These are phyloP conservation scores for Escallonia herrerae DNA, from an alignment of 129 eudicot genomes.

Conservation along the genomic window DNA sequence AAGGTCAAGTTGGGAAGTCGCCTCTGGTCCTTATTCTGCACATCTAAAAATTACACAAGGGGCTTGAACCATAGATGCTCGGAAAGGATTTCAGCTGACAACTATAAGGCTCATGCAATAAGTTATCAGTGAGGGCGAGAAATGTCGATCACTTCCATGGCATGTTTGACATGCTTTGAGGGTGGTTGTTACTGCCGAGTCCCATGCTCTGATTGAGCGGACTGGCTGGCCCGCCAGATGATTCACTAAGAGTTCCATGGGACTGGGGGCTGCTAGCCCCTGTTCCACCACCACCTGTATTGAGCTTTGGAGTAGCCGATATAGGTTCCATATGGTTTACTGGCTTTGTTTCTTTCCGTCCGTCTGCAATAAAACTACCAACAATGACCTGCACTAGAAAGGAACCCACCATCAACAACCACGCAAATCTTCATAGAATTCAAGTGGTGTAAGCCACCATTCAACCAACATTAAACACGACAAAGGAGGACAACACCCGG, in stretches of 20 bases:
- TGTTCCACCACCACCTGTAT: conserved; percentile 27
- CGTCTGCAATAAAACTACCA: conserved; percentile 69
- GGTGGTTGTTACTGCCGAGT: conserved; percentile 34
- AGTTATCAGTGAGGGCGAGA: no score
- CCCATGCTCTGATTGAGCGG: conserved; percentile 53
- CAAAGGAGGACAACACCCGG: no score
- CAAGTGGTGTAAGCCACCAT: no score
- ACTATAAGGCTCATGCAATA: no score
- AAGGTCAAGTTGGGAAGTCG: no score
- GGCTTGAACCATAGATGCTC: no score
- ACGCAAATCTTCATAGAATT: no score
- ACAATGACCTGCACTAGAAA: conserved; percentile 61
- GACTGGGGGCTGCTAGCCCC: conserved; percentile 77
- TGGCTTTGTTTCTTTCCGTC: conserved; percentile 32
- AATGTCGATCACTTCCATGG: conserved; percentile 62
- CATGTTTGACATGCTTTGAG: conserved; percentile 59
- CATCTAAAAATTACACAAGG: no score
- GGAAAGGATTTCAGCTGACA: no score
- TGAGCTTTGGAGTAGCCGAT: conserved; percentile 29
- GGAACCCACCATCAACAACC: background rate
- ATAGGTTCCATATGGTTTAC: conserved; percentile 42
- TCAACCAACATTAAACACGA: no score
- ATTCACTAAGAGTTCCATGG: conserved; percentile 71
- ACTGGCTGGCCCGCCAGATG: conserved; percentile 77
- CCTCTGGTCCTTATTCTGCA: no score